Evolutionary conservation across 1,139 yeast species (phyloP), one percentile per base, ranked within the genome.

Genomic region (Protomyces gravidus): DNA sequence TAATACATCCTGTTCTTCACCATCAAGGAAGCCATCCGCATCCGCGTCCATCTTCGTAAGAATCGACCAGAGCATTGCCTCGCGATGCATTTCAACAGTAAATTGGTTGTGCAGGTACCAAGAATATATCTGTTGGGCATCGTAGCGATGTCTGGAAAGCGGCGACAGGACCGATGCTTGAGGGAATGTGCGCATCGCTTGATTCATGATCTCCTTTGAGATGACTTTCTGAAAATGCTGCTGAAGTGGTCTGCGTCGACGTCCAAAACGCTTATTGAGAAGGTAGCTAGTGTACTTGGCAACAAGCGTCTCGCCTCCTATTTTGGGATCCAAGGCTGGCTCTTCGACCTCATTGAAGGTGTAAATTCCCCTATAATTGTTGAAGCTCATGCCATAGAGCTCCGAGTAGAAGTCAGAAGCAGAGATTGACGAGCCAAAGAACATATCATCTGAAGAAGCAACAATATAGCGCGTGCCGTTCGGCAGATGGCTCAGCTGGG

Each of bases 31-130:
- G 17, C 52, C 52, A 21, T 48, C 52, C 13, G 19, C 45, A 13
- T 48, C 30, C 7, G 45, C n/a, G 13, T 48, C 52, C 30, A 32
- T 32, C 3, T 28, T 25, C 52, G 21, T 9, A 15, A 32, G 17
- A 2, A 30, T 5, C 2, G 52, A 30, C 52, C 52, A 48, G 3
- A 48, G 42, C 26, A 48, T 19, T 9, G 52, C 52, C 26, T 48
- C 52, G 40, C 52, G 52, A 25, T 48, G 52, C 52, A 48, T 48
- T n/a, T 48, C 52, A 21, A 32, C 19, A 15, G 52, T 48, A 17
- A 30, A 48, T 15, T 32, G 45, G 25, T 28, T 48, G 42, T 48
- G 52, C 32, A 48, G 13, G 17, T 48, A 48, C 52, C 52, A 48
- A 13, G 25, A 15, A 32, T 48, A 48, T 13, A 48, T 3, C 17